These are phyloP conservation scores for Syzygium grande DNA, from an alignment of 345 rosid species.

Conservation along the genomic window DNA sequence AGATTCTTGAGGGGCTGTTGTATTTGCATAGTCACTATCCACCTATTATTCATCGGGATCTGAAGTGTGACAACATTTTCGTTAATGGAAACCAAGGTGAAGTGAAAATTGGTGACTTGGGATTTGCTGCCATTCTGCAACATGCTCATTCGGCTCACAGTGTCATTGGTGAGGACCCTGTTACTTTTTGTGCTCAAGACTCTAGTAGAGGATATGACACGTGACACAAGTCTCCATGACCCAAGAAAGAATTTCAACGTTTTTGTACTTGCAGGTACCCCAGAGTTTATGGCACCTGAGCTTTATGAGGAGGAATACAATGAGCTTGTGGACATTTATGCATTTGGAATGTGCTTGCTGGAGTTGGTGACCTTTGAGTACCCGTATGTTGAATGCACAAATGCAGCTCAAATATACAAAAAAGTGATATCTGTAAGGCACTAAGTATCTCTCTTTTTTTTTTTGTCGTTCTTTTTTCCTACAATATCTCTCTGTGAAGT, in stretches of 20 bases:
- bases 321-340: slow-evolving; percentile 92
- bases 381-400: slow-evolving; percentile 82
- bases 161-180: slow-evolving; percentile 52
- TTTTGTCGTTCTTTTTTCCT: not conserved
- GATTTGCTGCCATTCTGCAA: slow-evolving; percentile 66
- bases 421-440: slow-evolving; percentile 81
- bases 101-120: slow-evolving; percentile 94
- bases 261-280: slow-evolving; percentile 53
- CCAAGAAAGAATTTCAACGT: not conserved
- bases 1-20: slow-evolving; percentile 73
- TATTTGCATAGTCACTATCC: slow-evolving; percentile 92
- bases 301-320: slow-evolving; percentile 96
- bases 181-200: not conserved
- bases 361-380: slow-evolving; percentile 89
- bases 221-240: not conserved
- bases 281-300: slow-evolving; percentile 99
- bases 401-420: slow-evolving; percentile 94
- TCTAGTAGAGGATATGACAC: not conserved
- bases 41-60: slow-evolving; percentile 92
- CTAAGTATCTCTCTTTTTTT: not conserved
- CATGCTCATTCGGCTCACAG: slow-evolving; percentile 81
- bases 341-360: slow-evolving; percentile 96
- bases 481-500: not conserved
- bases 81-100: slow-evolving; percentile 96
- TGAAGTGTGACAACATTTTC: slow-evolving; percentile 93